phyloP scores from a whole-genome alignment of 257 asterid species.

The Solanum lignicaule region DNA sequence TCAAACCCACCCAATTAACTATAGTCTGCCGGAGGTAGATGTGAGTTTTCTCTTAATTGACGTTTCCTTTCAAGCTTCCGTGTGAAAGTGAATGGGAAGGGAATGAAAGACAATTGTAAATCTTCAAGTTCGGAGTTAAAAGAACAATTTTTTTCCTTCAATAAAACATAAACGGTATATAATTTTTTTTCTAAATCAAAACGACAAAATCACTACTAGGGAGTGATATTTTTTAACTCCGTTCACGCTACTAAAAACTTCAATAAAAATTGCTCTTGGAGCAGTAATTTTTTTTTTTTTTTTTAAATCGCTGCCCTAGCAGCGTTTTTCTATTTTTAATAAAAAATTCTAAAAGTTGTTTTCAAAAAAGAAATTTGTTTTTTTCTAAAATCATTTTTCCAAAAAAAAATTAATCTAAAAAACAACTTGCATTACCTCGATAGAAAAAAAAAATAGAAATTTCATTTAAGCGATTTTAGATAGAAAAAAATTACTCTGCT shows the following conservation, averaged over 20 bases:
- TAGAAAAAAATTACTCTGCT: neutral
- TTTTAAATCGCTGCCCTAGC: neutral
- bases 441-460: too few species aligned
- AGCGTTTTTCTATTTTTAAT: too few species aligned
- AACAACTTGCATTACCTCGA: neutral
- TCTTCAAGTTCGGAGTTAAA: neutral
- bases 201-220: too few species aligned
- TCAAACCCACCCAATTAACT: neutral
- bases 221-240: too few species aligned
- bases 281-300: too few species aligned
- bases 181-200: too few species aligned
- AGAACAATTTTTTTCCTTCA: too few species aligned
- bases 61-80: neutral
- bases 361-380: too few species aligned
- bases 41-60: neutral
- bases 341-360: too few species aligned
- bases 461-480: neutral
- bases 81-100: neutral
- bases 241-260: too few species aligned
- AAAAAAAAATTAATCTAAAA: neutral
- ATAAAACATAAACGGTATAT: too few species aligned
- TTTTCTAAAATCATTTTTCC: too few species aligned
- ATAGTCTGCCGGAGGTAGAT: neutral
- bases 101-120: neutral
- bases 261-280: neutral